Evolutionary conservation across 208 protist genomes (phyloP).

Genomic region (Leishmania martiniquensis): DNA sequence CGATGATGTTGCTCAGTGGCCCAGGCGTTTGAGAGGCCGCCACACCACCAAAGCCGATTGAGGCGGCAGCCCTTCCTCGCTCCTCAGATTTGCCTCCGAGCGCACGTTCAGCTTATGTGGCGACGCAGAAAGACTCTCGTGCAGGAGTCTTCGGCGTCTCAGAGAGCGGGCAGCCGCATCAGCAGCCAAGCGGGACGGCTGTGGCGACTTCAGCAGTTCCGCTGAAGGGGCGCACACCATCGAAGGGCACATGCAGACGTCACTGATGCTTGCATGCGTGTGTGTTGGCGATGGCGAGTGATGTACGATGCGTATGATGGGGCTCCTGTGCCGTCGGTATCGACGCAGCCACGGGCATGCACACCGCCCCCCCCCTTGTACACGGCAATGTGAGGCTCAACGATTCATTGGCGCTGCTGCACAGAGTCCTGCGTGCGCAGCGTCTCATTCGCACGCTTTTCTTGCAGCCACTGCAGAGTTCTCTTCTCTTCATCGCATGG

Average conservation of each 20-base stretch:
- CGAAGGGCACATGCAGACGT: not conserved
- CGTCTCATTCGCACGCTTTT: no score
- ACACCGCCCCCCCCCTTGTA: no score
- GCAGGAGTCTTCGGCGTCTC: not conserved
- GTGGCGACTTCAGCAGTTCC: not conserved
- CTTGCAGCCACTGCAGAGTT: no score
- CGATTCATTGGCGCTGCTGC: no score
- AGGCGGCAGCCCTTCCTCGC: not conserved
- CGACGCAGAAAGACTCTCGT: constrained; percentile 5
- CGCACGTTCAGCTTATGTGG: constrained; percentile 14
- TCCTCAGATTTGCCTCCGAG: constrained; percentile 2
- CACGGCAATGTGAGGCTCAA: no score
- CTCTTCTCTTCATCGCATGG: no score
- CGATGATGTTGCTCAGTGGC: constrained; percentile 4
- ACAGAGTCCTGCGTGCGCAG: no score
- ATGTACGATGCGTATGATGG: no score
- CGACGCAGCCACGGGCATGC: no score
- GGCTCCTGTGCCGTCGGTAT: no score
- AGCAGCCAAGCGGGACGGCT: not conserved
- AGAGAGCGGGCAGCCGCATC: not conserved
- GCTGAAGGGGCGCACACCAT: not conserved
- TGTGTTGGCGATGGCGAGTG: not conserved
- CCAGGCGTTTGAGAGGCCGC: not conserved
- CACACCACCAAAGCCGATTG: not conserved
- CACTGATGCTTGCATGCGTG: not conserved